Percentiles rank a stretch among this genome's conserved stretches.
Conservation (phyloP, 441 rosid genomes). For the Erodium texanum region DNA sequence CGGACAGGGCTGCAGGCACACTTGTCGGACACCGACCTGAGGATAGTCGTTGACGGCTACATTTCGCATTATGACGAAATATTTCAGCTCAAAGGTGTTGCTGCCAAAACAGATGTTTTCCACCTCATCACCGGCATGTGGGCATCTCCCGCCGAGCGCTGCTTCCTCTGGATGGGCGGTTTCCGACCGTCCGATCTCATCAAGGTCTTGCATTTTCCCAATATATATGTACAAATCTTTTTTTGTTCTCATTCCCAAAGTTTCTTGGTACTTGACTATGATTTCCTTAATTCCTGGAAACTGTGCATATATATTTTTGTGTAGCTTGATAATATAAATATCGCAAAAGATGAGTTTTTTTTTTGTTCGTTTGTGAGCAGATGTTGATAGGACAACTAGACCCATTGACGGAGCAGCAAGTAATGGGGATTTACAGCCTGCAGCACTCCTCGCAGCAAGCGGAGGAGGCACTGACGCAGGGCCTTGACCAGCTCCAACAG, state of each 20-base stretch:
- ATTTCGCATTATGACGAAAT: slow-evolving; percentile 55
- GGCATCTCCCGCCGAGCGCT: slow-evolving; percentile 62
- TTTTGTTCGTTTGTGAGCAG: slow-evolving; percentile 29
- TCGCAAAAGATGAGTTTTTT: too few species aligned
- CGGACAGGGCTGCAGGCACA: slow-evolving; percentile 54
- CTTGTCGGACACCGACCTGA: slow-evolving; percentile 43
- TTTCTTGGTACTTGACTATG: neutral
- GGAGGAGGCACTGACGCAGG: slow-evolving; percentile 66
- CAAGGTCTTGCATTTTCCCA: slow-evolving; percentile 31
- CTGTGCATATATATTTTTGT: neutral
- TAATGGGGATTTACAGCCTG: slow-evolving; percentile 59
- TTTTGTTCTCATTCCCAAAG: neutral
- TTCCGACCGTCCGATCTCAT: slow-evolving; percentile 69
- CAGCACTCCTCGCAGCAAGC: slow-evolving; percentile 71
- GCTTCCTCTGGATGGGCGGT: slow-evolving; percentile 78
- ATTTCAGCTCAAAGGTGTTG: slow-evolving; percentile 39
- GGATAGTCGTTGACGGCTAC: slow-evolving; percentile 50
- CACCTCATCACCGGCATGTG: slow-evolving; percentile 61
- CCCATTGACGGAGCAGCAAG: slow-evolving; percentile 59
- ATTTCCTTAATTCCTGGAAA: neutral
- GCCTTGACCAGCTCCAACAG: slow-evolving; percentile 63
- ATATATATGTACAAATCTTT: too few species aligned
- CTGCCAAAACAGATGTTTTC: slow-evolving; percentile 53
- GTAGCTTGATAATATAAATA: too few species aligned
- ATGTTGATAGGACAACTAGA: slow-evolving; percentile 58